Evolutionary conservation across 345 rosid genomes (phyloP).

Genomic region (Sisymbrium altissimum): DNA sequence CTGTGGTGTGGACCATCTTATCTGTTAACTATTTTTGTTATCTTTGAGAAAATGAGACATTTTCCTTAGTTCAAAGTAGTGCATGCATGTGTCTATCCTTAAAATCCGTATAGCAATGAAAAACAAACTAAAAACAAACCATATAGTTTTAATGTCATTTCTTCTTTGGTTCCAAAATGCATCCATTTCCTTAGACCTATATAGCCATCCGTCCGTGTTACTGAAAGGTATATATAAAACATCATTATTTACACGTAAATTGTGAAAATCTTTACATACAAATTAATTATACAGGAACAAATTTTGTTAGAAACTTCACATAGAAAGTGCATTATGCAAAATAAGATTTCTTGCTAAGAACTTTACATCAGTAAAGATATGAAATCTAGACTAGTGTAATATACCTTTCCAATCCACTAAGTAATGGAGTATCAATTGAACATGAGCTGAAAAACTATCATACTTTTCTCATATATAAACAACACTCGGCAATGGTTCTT

Average conservation of each 20-base stretch:
- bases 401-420: not conserved
- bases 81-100: not conserved
- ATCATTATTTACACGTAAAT: not conserved
- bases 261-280: not conserved
- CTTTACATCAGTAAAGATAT: not conserved
- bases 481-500: not conserved
- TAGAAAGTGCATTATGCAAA: not conserved
- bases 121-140: not conserved
- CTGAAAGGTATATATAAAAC: not conserved
- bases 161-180: not conserved
- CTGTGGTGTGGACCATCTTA: constrained; percentile 12
- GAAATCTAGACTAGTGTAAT: not conserved
- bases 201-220: not conserved
- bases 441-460: not conserved
- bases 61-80: constrained; percentile 8
- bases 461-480: not conserved
- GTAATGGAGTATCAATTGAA: not conserved
- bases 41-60: not conserved
- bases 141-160: not conserved
- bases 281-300: not conserved
- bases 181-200: not conserved
- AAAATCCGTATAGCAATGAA: not conserved
- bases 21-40: not conserved
- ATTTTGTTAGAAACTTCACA: not conserved
- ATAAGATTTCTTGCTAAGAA: too few species aligned